A percentile compares a stretch with the other conserved stretches of the same genome.
These are phyloP conservation scores for Chloroidium sp. DNA, from an alignment of 163 green algal genomes.

Conservation along the genomic window DNA sequence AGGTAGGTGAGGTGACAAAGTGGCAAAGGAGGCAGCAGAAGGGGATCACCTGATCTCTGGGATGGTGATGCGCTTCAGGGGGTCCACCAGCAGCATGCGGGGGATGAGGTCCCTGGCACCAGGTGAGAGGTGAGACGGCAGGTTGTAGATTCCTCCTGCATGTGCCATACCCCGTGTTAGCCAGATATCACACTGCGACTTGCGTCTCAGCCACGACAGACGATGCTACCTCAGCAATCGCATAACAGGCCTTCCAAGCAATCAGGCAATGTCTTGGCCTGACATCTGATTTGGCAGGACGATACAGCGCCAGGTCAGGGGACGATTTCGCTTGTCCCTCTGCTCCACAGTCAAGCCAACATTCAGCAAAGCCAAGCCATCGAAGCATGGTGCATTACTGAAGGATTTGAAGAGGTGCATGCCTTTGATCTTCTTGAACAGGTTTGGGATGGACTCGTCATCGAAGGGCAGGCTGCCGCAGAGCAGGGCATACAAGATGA, in stretches of 20 bases:
- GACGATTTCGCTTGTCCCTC: too few species aligned
- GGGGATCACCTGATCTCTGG: slow-evolving; percentile 75
- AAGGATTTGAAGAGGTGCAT: slow-evolving; percentile 5
- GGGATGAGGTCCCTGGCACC: slow-evolving; percentile 95
- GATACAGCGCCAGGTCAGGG: too few species aligned
- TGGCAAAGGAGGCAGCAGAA: background rate
- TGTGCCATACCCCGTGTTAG: too few species aligned
- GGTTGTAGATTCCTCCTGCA: slow-evolving; percentile 83
- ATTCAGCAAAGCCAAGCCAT: background rate
- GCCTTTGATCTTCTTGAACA: slow-evolving; percentile 99
- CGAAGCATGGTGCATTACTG: background rate
- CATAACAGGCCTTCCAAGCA: too few species aligned
- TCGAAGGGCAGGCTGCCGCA: slow-evolving; percentile 97
- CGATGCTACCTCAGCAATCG: too few species aligned
- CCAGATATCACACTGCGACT: too few species aligned
- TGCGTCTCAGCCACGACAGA: too few species aligned
- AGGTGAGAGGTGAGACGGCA: slow-evolving; percentile 90
- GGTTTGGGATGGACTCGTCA: slow-evolving; percentile 99
- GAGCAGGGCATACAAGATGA: slow-evolving; percentile 98
- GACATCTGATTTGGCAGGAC: too few species aligned
- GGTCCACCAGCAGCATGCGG: slow-evolving; percentile 96
- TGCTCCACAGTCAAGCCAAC: background rate
- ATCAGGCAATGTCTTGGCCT: too few species aligned
- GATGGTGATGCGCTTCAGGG: slow-evolving; percentile 98
- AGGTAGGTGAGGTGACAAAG: background rate